A percentile compares a stretch with the other conserved stretches of the same genome.
Evolutionary conservation across 164 flowering plant genomes (phyloP).

Genomic region (Echeveria elegans): DNA sequence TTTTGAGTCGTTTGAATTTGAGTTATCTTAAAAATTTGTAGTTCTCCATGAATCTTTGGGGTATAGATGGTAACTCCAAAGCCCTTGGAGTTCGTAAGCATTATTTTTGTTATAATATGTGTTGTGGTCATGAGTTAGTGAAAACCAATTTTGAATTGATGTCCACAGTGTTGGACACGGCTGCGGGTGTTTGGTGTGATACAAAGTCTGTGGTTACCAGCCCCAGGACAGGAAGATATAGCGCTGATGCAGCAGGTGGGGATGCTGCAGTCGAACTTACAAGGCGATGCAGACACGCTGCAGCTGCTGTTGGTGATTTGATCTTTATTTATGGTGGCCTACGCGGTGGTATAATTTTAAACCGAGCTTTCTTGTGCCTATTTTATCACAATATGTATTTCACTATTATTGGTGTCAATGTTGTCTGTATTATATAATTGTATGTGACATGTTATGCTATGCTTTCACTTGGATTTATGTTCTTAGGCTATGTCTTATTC

Average conservation of each 20-base stretch:
- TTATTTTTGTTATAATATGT: neutral
- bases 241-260: constrained; percentile 99
- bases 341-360: constrained; percentile 81
- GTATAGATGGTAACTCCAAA: neutral
- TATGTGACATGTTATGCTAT: neutral
- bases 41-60: neutral
- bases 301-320: constrained; percentile 94
- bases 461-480: neutral
- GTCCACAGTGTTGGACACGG: constrained; percentile 90
- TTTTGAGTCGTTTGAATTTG: neutral
- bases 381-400: neutral
- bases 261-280: constrained; percentile 96
- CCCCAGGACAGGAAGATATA: constrained; percentile 92
- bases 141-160: constrained; percentile 1
- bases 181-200: constrained; percentile 99
- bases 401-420: neutral
- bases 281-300: constrained; percentile 98
- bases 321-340: constrained; percentile 95
- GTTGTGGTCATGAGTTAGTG: neutral
- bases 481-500: neutral
- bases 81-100: neutral
- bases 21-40: neutral
- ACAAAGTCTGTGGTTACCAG: constrained; percentile 92
- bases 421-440: neutral
- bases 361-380: neutral